Evolutionary conservation across 1,284 basidiomycete genomes (phyloP).

Genomic region (Microbotryomycetes sp.): DNA sequence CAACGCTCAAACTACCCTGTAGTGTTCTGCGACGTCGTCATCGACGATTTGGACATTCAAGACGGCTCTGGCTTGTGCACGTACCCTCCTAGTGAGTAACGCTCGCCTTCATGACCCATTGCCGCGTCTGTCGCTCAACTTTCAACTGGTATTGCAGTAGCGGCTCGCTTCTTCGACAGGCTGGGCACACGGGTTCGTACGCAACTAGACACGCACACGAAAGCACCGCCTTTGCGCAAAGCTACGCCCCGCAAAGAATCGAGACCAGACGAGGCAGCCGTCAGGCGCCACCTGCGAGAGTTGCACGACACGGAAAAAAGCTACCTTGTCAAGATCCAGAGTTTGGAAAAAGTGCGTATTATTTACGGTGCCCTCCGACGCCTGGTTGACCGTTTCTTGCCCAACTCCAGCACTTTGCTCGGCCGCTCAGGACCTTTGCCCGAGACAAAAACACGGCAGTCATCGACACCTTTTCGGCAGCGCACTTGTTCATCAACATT

Average conservation of each 20-base stretch:
- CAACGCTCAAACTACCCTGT: background rate
- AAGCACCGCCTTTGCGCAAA: background rate
- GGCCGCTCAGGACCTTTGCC: conserved; percentile 17
- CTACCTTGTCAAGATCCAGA: conserved; percentile 20
- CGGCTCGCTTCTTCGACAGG: conserved; percentile 13
- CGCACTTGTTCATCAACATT: conserved; percentile 26
- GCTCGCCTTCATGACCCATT: no score
- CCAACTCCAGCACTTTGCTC: conserved; percentile 13
- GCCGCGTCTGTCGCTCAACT: background rate
- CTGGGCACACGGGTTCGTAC: conserved; percentile 9
- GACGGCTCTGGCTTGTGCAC: background rate
- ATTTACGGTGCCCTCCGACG: fast-evolving
- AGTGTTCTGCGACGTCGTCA: conserved; percentile 27
- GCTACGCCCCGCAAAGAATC: conserved; percentile 14
- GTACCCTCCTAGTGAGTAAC: background rate
- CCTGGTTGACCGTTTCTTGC: no score
- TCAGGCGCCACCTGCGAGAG: conserved; percentile 18
- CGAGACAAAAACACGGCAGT: conserved; percentile 16
- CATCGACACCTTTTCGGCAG: conserved; percentile 16
- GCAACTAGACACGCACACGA: background rate
- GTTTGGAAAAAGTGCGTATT: conserved; percentile 7
- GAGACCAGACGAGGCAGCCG: conserved; percentile 15
- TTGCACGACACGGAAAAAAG: conserved; percentile 19
- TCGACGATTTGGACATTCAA: conserved; percentile 8
- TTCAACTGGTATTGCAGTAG: no score